Conservation (phyloP, 805 yeast genomes). For the Pichia membranifaciens region DNA sequence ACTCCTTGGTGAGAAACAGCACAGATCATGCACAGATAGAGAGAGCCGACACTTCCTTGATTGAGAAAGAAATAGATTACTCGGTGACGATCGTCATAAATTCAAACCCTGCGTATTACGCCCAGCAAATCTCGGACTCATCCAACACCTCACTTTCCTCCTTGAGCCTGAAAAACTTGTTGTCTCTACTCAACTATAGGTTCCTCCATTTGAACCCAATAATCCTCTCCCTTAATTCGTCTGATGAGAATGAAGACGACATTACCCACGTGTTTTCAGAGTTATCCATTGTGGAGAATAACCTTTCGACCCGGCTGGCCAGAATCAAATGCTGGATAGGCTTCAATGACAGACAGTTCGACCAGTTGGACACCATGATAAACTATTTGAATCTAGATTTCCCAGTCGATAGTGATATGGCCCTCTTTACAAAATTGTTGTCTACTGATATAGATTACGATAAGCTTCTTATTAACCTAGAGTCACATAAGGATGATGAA, state of each 20-base stretch:
- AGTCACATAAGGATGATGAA: constrained; percentile 15
- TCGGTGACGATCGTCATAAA: constrained; percentile 8
- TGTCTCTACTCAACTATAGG: constrained; percentile 19
- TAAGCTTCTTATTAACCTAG: constrained; percentile 19
- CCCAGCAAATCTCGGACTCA: not conserved
- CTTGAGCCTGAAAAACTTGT: constrained; percentile 6
- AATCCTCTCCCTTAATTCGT: constrained; percentile 12
- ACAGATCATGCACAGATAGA: not conserved
- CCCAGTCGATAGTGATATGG: constrained; percentile 3
- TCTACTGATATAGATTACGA: constrained; percentile 28
- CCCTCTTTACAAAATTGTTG: constrained; percentile 19
- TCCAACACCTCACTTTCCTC: not conserved
- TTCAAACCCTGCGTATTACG: not conserved
- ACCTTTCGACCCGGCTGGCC: constrained; percentile 24
- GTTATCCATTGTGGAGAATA: not conserved
- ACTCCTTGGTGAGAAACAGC: not conserved
- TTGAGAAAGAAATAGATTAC: constrained; percentile 9
- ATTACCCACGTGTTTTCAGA: not conserved
- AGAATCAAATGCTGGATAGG: constrained; percentile 41
- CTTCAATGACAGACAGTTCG: constrained; percentile 18
- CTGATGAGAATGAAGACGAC: not conserved
- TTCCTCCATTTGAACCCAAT: constrained; percentile 27
- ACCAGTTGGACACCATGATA: constrained; percentile 33
- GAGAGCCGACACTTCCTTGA: not conserved
- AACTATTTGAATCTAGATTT: constrained; percentile 18